These are phyloP conservation scores for Letharia columbiana DNA, from an alignment of 495 filamentous ascomycete genomes.

Conservation along the genomic window DNA sequence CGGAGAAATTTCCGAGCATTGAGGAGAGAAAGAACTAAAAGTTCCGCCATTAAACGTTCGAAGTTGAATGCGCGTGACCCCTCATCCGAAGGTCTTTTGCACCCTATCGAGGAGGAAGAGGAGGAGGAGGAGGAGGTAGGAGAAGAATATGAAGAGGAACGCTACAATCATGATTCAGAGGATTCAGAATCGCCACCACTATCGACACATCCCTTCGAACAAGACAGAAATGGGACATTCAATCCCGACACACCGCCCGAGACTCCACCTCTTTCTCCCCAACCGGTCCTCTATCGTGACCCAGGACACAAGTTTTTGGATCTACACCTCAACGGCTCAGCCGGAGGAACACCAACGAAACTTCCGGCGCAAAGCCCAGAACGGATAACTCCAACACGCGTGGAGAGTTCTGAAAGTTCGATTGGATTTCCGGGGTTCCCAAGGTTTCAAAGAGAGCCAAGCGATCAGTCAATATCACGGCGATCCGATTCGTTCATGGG, in stretches of 20 bases:
- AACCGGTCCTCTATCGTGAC: neutral
- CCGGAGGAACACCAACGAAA: neutral
- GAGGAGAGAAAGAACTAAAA: slow-evolving; percentile 1
- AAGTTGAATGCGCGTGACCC: neutral
- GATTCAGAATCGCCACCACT: neutral
- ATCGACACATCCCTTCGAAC: neutral
- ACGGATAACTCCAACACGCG: neutral
- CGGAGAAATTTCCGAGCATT: slow-evolving; percentile 8
- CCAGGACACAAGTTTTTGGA: neutral
- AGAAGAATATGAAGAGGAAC: slow-evolving; percentile 5
- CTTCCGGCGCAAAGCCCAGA: neutral
- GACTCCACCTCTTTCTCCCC: slow-evolving; percentile 2
- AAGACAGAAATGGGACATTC: neutral
- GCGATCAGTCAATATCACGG: slow-evolving; percentile 18
- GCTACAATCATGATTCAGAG: neutral
- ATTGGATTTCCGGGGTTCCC: neutral
- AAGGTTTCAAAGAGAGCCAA: neutral
- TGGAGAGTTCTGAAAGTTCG: neutral
- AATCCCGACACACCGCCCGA: neutral
- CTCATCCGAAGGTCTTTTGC: neutral
- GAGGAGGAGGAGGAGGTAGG: neutral
- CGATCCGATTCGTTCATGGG: slow-evolving; percentile 23
- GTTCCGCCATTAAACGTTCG: neutral
- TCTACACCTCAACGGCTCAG: neutral
- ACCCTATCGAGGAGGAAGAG: slow-evolving; percentile 7